These are phyloP conservation scores for Sclerospora graminicola DNA, from an alignment of 352 stramenopile genomes.

Conservation along the genomic window DNA sequence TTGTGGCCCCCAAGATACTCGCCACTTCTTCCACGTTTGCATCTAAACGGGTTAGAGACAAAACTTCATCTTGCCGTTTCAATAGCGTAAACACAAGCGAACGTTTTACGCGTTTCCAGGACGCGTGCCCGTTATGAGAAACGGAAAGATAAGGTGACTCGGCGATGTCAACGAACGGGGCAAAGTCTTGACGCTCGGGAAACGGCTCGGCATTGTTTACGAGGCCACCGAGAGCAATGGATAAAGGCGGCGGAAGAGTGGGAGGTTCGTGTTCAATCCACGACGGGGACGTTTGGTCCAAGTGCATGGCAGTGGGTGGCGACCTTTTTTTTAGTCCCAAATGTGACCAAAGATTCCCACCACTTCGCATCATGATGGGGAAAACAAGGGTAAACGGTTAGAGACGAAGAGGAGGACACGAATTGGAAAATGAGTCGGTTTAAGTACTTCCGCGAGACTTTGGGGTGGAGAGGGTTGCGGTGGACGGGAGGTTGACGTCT, in stretches of 20 bases:
- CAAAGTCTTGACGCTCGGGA: constrained; percentile 14
- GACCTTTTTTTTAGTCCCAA: neutral
- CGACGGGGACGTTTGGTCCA: neutral
- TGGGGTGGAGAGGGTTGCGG: no score
- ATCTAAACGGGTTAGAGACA: constrained; percentile 15
- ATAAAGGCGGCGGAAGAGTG: constrained; percentile 7
- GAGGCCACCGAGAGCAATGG: constrained; percentile 5
- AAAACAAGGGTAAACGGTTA: no score
- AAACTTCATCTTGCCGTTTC: constrained; percentile 16
- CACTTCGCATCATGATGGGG: no score
- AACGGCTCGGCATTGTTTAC: constrained; percentile 10
- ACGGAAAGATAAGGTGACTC: constrained; percentile 6
- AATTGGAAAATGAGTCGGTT: no score
- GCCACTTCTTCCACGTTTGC: constrained; percentile 26
- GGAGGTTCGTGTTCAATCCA: constrained; percentile 12
- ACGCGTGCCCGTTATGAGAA: constrained; percentile 2
- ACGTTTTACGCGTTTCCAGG: constrained; percentile 17
- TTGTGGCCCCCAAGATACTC: constrained; percentile 10
- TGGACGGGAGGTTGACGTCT: no score
- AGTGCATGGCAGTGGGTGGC: neutral
- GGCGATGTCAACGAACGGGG: constrained; percentile 7
- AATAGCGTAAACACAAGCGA: constrained; percentile 12
- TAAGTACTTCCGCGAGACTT: no score
- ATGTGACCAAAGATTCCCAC: neutral
- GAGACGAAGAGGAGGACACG: neutral